Evolutionary conservation across 1,284 basidiomycete species (phyloP), one percentile per base, ranked within the genome.

Genomic region (Cutaneotrichosporon dermatis): DNA sequence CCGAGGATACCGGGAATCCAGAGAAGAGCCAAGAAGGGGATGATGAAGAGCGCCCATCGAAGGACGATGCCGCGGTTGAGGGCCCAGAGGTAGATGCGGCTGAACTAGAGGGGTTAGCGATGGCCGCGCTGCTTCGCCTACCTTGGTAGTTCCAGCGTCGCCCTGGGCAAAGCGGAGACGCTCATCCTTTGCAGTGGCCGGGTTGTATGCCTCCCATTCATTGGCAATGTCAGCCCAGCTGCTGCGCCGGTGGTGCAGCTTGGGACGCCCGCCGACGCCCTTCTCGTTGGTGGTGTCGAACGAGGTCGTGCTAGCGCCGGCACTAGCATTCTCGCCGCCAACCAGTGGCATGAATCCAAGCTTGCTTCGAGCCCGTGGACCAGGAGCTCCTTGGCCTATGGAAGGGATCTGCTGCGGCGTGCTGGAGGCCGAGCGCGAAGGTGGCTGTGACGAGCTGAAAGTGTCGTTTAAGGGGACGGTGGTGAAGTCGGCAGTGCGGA

Each of bases 11-110:
- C 83, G 4, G 82, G 82, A 41, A 83, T 88, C 89, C 89, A 92
- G 1, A 92, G 72, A 7, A 90, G 64, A 8, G 72, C 85, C 43
- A 89, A 76, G 13, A 89, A 76, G 3, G 90, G 90, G 16, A 90
- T 72, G 69, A 91, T 89, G 79, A 88, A 91, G 33, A 90, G 66
- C 39, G 85, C 80, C 90, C 90, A 92, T 51, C 90, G 84, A 15
- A 89, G 86, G 54, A 90, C 80, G 71, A 92, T 87, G 11, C 87
- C 88, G 7, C 84, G 82, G 70, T 87, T 87, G 53, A 90, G 69
- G n/a, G 90, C 81, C 76, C 87, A 90, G 66, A 87, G 82, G 75
- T 90, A 90, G 4, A 88, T 63, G 35, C 68, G 50, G 36, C 43
- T 46, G n/a, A 59, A 57, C 8, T 46, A 12, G 34, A 12, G 25